These are phyloP conservation scores for Rhexocercosporidium sp. DNA, from an alignment of 2,329 filamentous ascomycete genomes.

Conservation along the genomic window DNA sequence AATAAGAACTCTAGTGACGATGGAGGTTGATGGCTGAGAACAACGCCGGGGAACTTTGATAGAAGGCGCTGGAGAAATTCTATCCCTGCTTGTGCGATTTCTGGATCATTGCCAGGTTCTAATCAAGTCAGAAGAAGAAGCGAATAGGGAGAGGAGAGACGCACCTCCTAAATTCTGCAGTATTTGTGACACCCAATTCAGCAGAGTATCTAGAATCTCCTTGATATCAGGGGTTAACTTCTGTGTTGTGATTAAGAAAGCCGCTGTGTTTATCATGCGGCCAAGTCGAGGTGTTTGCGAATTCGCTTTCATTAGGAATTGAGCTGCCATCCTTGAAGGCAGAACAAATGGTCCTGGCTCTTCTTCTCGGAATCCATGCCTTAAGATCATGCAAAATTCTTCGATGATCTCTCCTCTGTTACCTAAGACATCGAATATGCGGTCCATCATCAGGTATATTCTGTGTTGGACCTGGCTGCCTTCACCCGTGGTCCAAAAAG, in stretches of 20 bases:
- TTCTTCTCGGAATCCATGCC: constrained; percentile 76
- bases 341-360: constrained; percentile 80
- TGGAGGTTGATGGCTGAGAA: constrained; percentile 62
- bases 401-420: constrained; percentile 72
- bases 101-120: constrained; percentile 68
- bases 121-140: constrained; percentile 13
- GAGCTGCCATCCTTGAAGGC: constrained; percentile 66
- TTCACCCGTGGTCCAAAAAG: constrained; percentile 54
- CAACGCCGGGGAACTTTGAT: constrained; percentile 61
- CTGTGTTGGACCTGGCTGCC: constrained; percentile 56
- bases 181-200: constrained; percentile 67
- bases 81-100: constrained; percentile 75
- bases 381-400: constrained; percentile 72
- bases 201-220: constrained; percentile 55
- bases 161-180: constrained; percentile 66
- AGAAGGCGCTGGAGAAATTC: constrained; percentile 72
- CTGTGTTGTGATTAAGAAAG: constrained; percentile 69
- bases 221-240: constrained; percentile 53
- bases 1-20: constrained; percentile 70
- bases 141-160: constrained; percentile 23
- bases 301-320: constrained; percentile 66
- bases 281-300: constrained; percentile 61
- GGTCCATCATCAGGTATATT: constrained; percentile 56
- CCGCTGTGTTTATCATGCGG: constrained; percentile 72
- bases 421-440: constrained; percentile 58